Percentiles rank a stretch among this genome's conserved stretches.
These are phyloP conservation scores for Podosphaera leucotricha DNA, from an alignment of 2,329 filamentous ascomycete species.

Conservation along the genomic window DNA sequence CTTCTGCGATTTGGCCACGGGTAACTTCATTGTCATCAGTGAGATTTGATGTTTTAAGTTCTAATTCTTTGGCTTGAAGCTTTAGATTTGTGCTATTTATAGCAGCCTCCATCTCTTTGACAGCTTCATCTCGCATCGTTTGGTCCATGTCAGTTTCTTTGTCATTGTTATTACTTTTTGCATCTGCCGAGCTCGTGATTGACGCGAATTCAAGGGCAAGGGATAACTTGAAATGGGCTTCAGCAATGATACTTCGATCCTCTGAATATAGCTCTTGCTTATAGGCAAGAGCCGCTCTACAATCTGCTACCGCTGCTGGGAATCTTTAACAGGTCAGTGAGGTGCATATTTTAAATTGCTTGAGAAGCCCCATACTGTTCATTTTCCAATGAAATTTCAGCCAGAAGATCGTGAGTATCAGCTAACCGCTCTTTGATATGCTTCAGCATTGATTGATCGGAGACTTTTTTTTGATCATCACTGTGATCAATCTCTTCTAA, in stretches of 20 bases:
- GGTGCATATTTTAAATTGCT: not conserved
- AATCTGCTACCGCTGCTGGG: constrained; percentile 63
- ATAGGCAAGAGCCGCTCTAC: constrained; percentile 51
- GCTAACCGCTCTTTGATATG: constrained; percentile 68
- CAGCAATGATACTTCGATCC: constrained; percentile 68
- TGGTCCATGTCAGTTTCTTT: constrained; percentile 36
- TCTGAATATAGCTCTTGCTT: constrained; percentile 58
- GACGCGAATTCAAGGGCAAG: constrained; percentile 86
- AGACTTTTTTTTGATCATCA: constrained; percentile 23
- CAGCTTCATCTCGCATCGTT: constrained; percentile 45
- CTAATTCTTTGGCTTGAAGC: constrained; percentile 43
- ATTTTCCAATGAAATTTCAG: constrained; percentile 92
- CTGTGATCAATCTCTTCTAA: constrained; percentile 23
- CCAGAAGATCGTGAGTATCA: constrained; percentile 81
- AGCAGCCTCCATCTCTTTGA: constrained; percentile 45
- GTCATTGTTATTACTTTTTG: constrained; percentile 8
- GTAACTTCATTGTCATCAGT: constrained; percentile 43
- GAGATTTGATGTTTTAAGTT: constrained; percentile 35
- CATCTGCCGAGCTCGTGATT: constrained; percentile 35
- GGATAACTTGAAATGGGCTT: constrained; percentile 91
- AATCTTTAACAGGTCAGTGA: constrained; percentile 28
- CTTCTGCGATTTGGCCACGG: constrained; percentile 40
- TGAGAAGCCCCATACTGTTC: constrained; percentile 33
- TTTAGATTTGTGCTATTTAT: constrained; percentile 51
- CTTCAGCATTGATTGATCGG: constrained; percentile 19